These are phyloP conservation scores for Neobulgaria alba DNA, from an alignment of 2,329 filamentous ascomycete genomes.

Conservation along the genomic window DNA sequence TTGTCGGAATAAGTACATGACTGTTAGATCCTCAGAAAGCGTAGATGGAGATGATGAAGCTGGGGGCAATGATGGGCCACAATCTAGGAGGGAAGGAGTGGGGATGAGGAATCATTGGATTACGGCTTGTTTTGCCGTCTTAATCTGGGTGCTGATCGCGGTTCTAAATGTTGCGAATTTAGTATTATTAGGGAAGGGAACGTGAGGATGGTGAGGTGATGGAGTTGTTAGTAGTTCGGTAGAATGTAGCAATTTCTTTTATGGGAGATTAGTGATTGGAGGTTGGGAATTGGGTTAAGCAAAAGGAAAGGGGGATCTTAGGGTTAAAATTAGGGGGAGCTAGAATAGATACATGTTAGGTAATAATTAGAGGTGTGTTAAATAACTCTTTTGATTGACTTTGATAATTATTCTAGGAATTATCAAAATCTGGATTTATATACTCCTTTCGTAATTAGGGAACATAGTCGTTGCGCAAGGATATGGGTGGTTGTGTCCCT, in stretches of 20 bases:
- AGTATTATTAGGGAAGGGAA: slow-evolving; percentile 49
- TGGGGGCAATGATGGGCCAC: background rate
- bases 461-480: no score
- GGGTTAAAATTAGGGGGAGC: background rate
- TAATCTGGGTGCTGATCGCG: slow-evolving; percentile 67
- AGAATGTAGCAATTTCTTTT: background rate
- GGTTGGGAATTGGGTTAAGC: background rate
- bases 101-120: slow-evolving; percentile 66
- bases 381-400: no score
- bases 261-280: background rate
- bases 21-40: slow-evolving; percentile 23
- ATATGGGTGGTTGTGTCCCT: no score
- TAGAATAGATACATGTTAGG: background rate
- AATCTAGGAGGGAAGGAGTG: slow-evolving; percentile 23
- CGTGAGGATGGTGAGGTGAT: background rate
- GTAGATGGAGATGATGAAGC: background rate
- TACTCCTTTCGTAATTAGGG: no score
- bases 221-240: no score
- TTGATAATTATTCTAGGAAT: no score
- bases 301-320: background rate
- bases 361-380: no score
- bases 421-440: no score
- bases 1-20: slow-evolving; percentile 72
- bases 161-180: slow-evolving; percentile 73
- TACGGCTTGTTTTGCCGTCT: slow-evolving; percentile 44